phyloP scores from a whole-genome alignment of 2,329 filamentous ascomycete genomes.

The Penicillium freii region DNA sequence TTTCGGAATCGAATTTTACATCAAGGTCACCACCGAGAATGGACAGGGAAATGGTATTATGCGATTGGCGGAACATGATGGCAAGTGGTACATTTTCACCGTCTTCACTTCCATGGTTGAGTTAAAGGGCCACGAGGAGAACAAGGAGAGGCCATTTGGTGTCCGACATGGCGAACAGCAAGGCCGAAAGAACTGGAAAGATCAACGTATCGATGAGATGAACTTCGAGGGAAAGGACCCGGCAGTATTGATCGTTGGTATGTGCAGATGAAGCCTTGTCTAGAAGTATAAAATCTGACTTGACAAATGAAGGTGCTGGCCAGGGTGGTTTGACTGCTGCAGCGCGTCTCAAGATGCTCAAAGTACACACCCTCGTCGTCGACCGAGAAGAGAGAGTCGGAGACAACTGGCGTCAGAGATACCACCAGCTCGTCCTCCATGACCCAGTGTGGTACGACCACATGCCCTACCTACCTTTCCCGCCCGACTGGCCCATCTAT shows the following conservation, averaged over 20 bases:
- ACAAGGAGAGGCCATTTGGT: slow-evolving; percentile 53
- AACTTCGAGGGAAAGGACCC: slow-evolving; percentile 56
- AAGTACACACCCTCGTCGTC: slow-evolving; percentile 56
- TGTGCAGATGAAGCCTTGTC: slow-evolving; percentile 21
- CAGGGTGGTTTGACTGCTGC: slow-evolving; percentile 60
- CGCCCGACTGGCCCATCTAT: slow-evolving; percentile 65
- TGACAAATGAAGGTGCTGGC: slow-evolving; percentile 51
- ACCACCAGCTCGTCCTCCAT: slow-evolving; percentile 65
- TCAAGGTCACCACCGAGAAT: slow-evolving; percentile 53
- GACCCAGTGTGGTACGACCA: slow-evolving; percentile 60
- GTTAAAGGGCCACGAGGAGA: slow-evolving; percentile 56
- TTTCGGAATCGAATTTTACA: slow-evolving; percentile 57
- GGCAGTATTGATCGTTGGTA: slow-evolving; percentile 61
- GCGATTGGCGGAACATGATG: slow-evolving; percentile 46
- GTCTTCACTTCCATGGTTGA: slow-evolving; percentile 60
- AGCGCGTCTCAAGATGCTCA: slow-evolving; percentile 60
- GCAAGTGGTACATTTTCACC: slow-evolving; percentile 62
- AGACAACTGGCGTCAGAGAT: slow-evolving; percentile 64
- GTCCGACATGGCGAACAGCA: slow-evolving; percentile 55
- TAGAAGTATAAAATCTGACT: background rate
- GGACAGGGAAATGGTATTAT: slow-evolving; percentile 59
- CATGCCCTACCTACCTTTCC: slow-evolving; percentile 65
- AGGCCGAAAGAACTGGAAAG: slow-evolving; percentile 60
- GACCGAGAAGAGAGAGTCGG: slow-evolving; percentile 59
- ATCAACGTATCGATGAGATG: slow-evolving; percentile 50